Percentiles rank a stretch among this genome's conserved stretches.
Conservation (phyloP, 2,329 filamentous ascomycete genomes). For the Pleurostoma richardsiae region DNA sequence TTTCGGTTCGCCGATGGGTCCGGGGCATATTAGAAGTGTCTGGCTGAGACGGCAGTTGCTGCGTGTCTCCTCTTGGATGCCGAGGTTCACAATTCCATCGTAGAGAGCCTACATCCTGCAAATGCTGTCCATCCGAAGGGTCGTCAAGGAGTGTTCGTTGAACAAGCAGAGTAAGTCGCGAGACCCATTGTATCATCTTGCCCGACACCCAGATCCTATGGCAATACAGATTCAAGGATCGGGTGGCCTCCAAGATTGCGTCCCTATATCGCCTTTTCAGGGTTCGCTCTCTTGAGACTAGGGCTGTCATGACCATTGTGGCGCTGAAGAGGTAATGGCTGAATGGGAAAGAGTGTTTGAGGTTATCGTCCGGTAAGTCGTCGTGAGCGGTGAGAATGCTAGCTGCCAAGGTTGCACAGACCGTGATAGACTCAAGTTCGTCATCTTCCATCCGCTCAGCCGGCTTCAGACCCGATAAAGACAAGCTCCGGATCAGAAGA, state of each 20-base stretch:
- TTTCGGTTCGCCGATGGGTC: too few species aligned
- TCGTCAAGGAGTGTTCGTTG: background rate
- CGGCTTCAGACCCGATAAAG: background rate
- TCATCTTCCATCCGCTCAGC: background rate
- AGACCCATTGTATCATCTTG: slow-evolving; percentile 8
- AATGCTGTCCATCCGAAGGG: too few species aligned
- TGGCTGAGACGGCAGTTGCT: too few species aligned
- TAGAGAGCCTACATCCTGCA: too few species aligned
- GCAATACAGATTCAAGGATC: slow-evolving; percentile 5
- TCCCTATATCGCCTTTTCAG: slow-evolving; percentile 2
- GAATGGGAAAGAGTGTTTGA: slow-evolving; percentile 8
- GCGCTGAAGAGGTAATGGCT: slow-evolving; percentile 6
- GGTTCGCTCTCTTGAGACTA: slow-evolving; percentile 1
- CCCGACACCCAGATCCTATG: slow-evolving; percentile 7
- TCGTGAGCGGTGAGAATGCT: slow-evolving; percentile 6
- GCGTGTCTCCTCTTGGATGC: too few species aligned
- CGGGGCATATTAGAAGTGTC: too few species aligned
- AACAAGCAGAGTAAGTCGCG: slow-evolving; percentile 1
- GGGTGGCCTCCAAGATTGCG: slow-evolving; percentile 2
- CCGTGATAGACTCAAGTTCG: slow-evolving; percentile 2
- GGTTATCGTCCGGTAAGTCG: slow-evolving; percentile 1
- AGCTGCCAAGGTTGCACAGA: slow-evolving; percentile 5
- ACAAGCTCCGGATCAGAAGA: slow-evolving; percentile 4
- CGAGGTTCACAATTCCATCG: too few species aligned
- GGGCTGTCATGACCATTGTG: slow-evolving; percentile 6